phyloP scores from a whole-genome alignment of 306 rosid species.

The Castanea sativa region DNA sequence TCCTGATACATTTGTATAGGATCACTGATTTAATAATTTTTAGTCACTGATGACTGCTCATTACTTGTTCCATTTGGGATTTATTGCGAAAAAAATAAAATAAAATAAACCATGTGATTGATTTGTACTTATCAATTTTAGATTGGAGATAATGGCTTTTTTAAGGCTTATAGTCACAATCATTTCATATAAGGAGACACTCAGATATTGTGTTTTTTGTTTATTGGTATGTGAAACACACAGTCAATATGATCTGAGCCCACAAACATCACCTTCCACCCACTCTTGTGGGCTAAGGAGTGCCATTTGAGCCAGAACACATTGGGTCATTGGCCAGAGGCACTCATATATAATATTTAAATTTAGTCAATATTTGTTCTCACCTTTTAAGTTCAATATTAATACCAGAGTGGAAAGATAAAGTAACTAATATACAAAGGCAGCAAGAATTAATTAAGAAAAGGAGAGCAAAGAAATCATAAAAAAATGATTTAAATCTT shows the following conservation, averaged over 20 bases:
- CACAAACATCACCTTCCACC: too few relatives aligned
- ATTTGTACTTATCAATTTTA: background rate
- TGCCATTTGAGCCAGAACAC: too few relatives aligned
- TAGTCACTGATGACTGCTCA: background rate
- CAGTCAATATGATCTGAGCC: too few relatives aligned
- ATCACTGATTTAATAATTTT: background rate
- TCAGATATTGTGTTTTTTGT: background rate
- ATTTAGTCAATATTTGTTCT: background rate
- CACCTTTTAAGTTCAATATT: background rate
- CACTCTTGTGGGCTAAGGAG: too few relatives aligned
- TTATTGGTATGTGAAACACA: too few relatives aligned
- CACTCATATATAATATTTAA: background rate
- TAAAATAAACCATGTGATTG: background rate
- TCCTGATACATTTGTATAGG: too few relatives aligned
- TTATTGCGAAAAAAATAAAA: background rate
- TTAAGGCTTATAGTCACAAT: background rate
- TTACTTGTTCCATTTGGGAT: background rate
- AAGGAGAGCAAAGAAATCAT: background rate
- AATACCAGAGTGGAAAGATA: background rate
- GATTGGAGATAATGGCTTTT: background rate
- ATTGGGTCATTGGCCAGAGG: background rate
- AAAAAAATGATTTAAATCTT: conserved; percentile 25
- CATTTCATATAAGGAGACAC: background rate
- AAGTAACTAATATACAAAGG: background rate
- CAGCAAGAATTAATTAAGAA: background rate